Evolutionary conservation across 2,329 filamentous ascomycete genomes (phyloP).

Genomic region (Emmonsia crescens): DNA sequence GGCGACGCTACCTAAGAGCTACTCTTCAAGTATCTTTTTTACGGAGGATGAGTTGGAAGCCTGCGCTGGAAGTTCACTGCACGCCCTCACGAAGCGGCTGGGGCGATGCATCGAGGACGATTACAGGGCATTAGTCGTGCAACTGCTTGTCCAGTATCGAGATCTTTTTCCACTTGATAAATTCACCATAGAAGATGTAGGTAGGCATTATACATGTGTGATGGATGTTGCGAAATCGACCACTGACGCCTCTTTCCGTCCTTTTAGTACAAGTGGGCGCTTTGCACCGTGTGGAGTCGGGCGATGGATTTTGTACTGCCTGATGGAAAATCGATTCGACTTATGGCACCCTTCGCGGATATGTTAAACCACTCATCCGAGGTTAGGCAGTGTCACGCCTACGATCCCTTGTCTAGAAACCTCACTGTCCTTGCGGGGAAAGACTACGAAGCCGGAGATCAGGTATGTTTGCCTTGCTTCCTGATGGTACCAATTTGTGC

Average conservation of each 20-base stretch:
- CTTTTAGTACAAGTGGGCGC: slow-evolving; percentile 29
- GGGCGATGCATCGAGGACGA: slow-evolving; percentile 21
- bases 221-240: slow-evolving; percentile 14
- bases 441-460: slow-evolving; percentile 25
- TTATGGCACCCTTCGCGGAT: slow-evolving; percentile 27
- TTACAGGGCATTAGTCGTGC: slow-evolving; percentile 20
- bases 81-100: slow-evolving; percentile 25
- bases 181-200: slow-evolving; percentile 26
- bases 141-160: slow-evolving; percentile 20
- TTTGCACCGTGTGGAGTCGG: slow-evolving; percentile 22
- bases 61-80: slow-evolving; percentile 25
- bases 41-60: slow-evolving; percentile 24
- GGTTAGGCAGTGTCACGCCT: slow-evolving; percentile 27
- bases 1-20: slow-evolving; percentile 21
- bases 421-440: slow-evolving; percentile 22
- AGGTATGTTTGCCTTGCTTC: slow-evolving; percentile 20
- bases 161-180: slow-evolving; percentile 25
- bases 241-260: slow-evolving; percentile 13
- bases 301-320: slow-evolving; percentile 25
- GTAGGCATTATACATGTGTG: slow-evolving; percentile 19
- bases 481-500: slow-evolving; percentile 13
- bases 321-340: slow-evolving; percentile 15
- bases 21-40: slow-evolving; percentile 29
- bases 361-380: slow-evolving; percentile 30
- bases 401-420: slow-evolving; percentile 23